Percentiles rank a stretch among this genome's conserved stretches.
phyloP scores from a whole-genome alignment of 225 moss, liverwort and hornwort genomes.

The Ulota crispa region DNA sequence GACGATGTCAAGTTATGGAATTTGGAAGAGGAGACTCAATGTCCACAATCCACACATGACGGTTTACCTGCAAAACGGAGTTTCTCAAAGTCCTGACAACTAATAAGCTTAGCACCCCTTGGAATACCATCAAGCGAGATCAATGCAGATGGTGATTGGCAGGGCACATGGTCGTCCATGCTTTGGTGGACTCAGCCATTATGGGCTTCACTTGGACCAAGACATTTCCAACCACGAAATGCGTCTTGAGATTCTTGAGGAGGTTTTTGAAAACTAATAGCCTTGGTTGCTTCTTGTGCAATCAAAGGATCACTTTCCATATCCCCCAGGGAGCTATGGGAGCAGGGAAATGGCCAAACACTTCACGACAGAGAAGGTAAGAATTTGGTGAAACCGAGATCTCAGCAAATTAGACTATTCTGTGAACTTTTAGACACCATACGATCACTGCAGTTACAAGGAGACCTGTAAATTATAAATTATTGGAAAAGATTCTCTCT shows the following conservation, averaged over 20 bases:
- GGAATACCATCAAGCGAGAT: slow-evolving; percentile 12
- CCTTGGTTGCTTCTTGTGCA: not conserved
- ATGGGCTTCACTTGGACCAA: slow-evolving; percentile 20
- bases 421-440: not conserved
- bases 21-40: not conserved
- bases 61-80: not conserved
- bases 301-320: not conserved
- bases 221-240: slow-evolving; percentile 22
- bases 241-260: not conserved
- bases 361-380: not conserved
- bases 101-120: not conserved
- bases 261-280: not conserved
- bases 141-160: not conserved
- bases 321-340: not conserved
- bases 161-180: slow-evolving; percentile 7
- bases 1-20: too few relatives aligned
- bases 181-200: slow-evolving; percentile 7
- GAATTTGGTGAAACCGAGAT: not conserved
- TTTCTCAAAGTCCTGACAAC: slow-evolving; percentile 4
- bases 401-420: not conserved
- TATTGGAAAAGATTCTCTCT: not conserved
- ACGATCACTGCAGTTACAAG: not conserved
- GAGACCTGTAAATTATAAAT: not conserved
- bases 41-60: not conserved
- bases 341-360: not conserved